Base-by-base conservation (phyloP, 306 rosid species). In the Nissolia schottii region DNA sequence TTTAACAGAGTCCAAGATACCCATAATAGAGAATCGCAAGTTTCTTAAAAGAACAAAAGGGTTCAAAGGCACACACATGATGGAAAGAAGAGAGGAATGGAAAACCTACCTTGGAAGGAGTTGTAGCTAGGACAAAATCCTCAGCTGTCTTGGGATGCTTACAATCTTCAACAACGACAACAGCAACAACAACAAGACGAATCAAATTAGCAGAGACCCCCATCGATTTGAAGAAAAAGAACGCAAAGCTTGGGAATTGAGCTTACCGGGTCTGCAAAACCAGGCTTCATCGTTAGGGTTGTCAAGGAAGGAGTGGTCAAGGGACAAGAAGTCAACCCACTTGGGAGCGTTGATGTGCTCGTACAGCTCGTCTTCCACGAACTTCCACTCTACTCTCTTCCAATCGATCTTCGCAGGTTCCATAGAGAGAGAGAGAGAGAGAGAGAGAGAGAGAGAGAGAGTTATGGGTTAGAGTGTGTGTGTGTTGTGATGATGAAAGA, bases 381-480 rank as follows among this genome's bases (percentile, higher is more conserved):
- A 95, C 35, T 58, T 87, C 85, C 92, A 95, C 49, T 95, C 97
- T 7, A 91, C 2, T 84, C 79, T 79, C 77, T 91, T 89, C 99
- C 99, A 95, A 59, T 95, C 97, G 35, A 95, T 88, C 70, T 89
- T 95, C 37, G 96, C 96, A 12, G 99, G 96, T 77, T 95, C 99
- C 99, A 95, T 94, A 16, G 67, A n/a, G n/a, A n/a, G n/a, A n/a
- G n/a, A n/a, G n/a, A 25, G 15, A 25, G 22, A 40, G 20, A 29
- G 70, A 73, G 58, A 69, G n/a, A 65, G 58, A 22, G 45, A 24
- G 50, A 56, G 23, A 28, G 35, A 8, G 34, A 46, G 34, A 5
- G n/a, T n/a, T n/a, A n/a, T 6, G 40, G 7, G 40, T 7, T n/a
- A 37, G 64, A 3, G 73, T 0, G 54, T 1, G 22, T 22, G 43